Evolutionary conservation across 2,329 filamentous ascomycete species (phyloP), one percentile per base, ranked within the genome.

Genomic region (Lasiodiplodia sp.): DNA sequence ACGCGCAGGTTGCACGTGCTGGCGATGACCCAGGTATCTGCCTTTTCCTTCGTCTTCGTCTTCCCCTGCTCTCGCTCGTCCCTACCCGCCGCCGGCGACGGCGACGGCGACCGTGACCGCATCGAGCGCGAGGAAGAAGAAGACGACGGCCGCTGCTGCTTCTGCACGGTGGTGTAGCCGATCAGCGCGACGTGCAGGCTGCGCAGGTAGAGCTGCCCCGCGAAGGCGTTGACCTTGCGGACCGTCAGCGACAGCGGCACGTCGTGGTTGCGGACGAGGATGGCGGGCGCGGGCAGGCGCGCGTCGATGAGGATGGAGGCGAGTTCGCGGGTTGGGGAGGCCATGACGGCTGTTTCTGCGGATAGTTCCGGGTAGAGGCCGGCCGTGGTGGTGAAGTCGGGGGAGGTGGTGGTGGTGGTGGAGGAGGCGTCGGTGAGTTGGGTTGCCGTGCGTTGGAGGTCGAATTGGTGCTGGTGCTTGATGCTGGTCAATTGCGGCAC

Each of bases 221-320:
- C 8, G 60, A 63, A 63, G 60, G 44, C 60, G 60, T 52, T 52
- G 60, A 38, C 60, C 44, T 63, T 63, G 44, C 60, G 60, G 60
- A 63, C 25, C 12, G 25, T 63, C 23, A 63, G 31, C 28, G 49
- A 47, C 28, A 63, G 60, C 4, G 44, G 40, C 0, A 34, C 28
- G 44, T 51, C 44, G 28, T 51, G 60, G 60, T 63, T 63, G 60
- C 44, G 51, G 60, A 38, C 23, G 44, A 63, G 44, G 18, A 51
- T 52, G 16, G 44, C 60, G 1, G 60, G 60, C 10, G 34, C 37
- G 28, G 58, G 58, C 1, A 63, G 58, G 8, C 58, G 58, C 3
- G 44, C 44, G n/a, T 63, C 60, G 18, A 63, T 47, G 38, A 52
- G 60, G 40, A 63, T 63, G 6, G 60, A 37, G 2, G 60, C 60